phyloP scores from a whole-genome alignment of 345 rosid species.

The Streptanthus diversifolius region DNA sequence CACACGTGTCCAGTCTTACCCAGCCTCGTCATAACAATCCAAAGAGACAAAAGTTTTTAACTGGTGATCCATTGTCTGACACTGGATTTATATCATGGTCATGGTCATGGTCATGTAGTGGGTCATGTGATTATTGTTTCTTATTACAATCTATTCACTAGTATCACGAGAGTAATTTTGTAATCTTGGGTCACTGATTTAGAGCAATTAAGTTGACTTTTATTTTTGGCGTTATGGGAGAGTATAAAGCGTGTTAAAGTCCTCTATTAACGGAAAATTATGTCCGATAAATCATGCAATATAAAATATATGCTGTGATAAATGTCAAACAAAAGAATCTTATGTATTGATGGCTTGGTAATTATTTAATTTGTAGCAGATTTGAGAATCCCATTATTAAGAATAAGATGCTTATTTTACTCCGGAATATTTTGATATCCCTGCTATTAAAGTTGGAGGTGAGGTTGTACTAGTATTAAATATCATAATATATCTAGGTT shows the following conservation, averaged over 20 bases:
- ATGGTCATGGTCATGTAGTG: neutral
- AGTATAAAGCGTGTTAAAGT: conserved; percentile 15
- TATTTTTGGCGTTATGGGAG: neutral
- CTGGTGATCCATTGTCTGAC: conserved; percentile 19
- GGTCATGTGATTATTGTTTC: conserved; percentile 21
- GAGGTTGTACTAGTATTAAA: neutral
- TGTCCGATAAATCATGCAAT: neutral
- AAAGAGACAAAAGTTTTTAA: conserved; percentile 7
- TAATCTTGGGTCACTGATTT: neutral
- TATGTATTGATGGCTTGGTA: neutral
- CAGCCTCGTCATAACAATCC: conserved; percentile 9
- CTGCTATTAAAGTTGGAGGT: conserved; percentile 11
- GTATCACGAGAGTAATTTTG: neutral
- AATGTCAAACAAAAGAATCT: neutral
- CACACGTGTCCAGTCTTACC: conserved; percentile 15
- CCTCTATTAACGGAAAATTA: neutral
- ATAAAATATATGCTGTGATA: neutral
- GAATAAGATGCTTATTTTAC: conserved; percentile 31
- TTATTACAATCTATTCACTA: neutral
- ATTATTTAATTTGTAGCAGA: neutral
- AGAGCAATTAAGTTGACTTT: neutral
- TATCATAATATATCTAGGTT: conserved; percentile 5
- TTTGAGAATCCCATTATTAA: neutral
- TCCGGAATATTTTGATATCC: conserved; percentile 10
- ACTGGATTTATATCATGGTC: conserved; percentile 10